Evolutionary conservation across 257 asterid species (phyloP), one percentile per base, ranked within the genome.

Genomic region (Craterostigma plantagineum): DNA sequence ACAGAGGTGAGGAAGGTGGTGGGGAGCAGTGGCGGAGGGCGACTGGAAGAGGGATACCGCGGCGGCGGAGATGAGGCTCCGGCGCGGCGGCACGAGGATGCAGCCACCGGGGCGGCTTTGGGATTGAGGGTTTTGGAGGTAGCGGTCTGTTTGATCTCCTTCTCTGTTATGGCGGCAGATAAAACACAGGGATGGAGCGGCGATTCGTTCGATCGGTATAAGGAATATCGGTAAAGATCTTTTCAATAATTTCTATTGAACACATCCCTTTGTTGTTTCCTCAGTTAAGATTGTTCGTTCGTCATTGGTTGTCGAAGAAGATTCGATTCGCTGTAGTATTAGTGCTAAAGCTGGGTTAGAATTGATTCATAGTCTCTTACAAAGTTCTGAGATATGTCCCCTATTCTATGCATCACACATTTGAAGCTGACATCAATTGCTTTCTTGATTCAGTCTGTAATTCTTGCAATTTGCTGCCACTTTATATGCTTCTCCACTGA

Each of bases 111-210:
- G 64, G 59, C 56, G 46, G 81, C 73, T 1, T 56, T 81, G 51
- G 83, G 65, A 18, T 61, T 85, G 45, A 65, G 96, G 51, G 61
- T 65, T 43, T 68, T 70, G 43, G 92, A 67, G 39, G 55, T 59
- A 27, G 41, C 81, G 9, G 68, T 67, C 40, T 70, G 81, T 52
- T 64, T 78, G 76, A 50, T 78, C 45, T 75, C 92, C 0, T 77
- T 78, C 35, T 68, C 86, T 10, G 87, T 78, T 10, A 75, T 86
- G 92, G 96, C 92, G 42, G 81, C 92, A 38, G 84, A 86, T 59
- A 75, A 53, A 57, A 70, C 78, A 48, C 54, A 58, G 48, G 96
- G 96, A 3, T 81, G 96, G 96, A 73, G 76, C 35, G 91, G 91
- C 14, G 92, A 86, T 69, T 81, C 94, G 0, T 86, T 67, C 37